phyloP scores from a whole-genome alignment of 192 early-diverging fungal genomes.

The Coemansia reversa region DNA sequence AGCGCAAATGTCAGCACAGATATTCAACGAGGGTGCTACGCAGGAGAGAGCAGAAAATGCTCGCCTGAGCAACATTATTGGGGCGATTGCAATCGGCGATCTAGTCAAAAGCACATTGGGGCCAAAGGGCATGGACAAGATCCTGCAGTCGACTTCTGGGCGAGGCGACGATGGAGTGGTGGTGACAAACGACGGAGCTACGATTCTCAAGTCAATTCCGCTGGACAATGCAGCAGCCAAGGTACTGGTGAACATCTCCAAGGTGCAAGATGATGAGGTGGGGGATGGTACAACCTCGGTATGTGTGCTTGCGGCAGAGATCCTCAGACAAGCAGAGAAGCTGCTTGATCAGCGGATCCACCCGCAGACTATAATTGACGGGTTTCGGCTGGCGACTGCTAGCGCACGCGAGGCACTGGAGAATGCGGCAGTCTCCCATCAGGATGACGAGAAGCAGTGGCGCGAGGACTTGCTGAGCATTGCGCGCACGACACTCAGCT shows the following conservation, averaged over 20 bases:
- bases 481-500: slow-evolving; percentile 94
- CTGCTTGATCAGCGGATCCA: slow-evolving; percentile 93
- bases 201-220: slow-evolving; percentile 97
- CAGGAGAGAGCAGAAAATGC: slow-evolving; percentile 98
- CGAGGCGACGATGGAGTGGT: slow-evolving; percentile 73
- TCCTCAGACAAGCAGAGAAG: slow-evolving; percentile 90
- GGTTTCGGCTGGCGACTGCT: slow-evolving; percentile 84
- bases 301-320: slow-evolving; percentile 94
- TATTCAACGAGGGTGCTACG: slow-evolving; percentile 91
- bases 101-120: slow-evolving; percentile 96
- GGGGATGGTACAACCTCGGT: slow-evolving; percentile 99
- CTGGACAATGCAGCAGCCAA: slow-evolving; percentile 98
- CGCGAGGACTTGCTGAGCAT: slow-evolving; percentile 93
- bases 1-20: slow-evolving; percentile 63
- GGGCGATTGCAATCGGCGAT: slow-evolving; percentile 98
- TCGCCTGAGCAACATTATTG: slow-evolving; percentile 86
- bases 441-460: slow-evolving; percentile 68
- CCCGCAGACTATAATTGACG: slow-evolving; percentile 96
- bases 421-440: slow-evolving; percentile 77
- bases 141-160: slow-evolving; percentile 77
- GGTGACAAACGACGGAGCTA: slow-evolving; percentile 98
- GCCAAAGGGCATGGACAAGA: slow-evolving; percentile 99
- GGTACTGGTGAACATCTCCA: slow-evolving; percentile 96
- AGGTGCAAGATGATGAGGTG: slow-evolving; percentile 99
- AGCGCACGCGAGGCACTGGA: slow-evolving; percentile 85